Evolutionary conservation across 805 yeast genomes (phyloP), one percentile per base, ranked within the genome.

Genomic region (Pichia phayaonensis): DNA sequence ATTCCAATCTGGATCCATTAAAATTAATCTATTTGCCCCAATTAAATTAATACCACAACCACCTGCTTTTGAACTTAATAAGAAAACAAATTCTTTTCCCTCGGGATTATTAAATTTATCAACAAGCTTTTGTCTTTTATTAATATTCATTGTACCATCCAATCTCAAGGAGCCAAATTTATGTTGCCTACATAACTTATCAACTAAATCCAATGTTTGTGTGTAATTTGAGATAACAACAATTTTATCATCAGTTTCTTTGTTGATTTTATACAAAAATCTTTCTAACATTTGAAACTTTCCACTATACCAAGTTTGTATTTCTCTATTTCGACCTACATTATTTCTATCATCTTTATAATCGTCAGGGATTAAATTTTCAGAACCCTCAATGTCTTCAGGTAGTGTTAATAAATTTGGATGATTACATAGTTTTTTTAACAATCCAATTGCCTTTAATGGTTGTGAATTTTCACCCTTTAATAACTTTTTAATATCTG

Each of bases 41-140:
- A 94, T 92, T 59, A 94, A 76, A 65, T 94, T 94, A 61, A 94
- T 88, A 69, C 99, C 99, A 73, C 99, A 94, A 1, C 99, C 99
- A 59, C 99, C 99, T 1, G 99, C 99, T 66, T 94, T 94, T 8
- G 96, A 87, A 63, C 96, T 87, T 47, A 94, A 72, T 53, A 94
- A 72, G 59, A 94, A 94, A 2, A 94, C 81, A 65, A 92, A 94
- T 57, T 90, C 97, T 1, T 81, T 74, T 2, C 90, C 86, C 43
- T 86, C 85, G 1, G 97, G 97, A 59, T 94, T 86, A 62, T 94
- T 94, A 68, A 94, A 66, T 57, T 77, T 72, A 66, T 92, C 98
- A 20, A 94, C 99, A 31, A 92, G 72, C 59, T 86, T 89, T 61
- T 94, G 98, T 55, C 99, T 79, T 64, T 94, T 94, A 68, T 86